Base-by-base conservation (phyloP, 1,284 basidiomycete species). In the Cutaneotrichosporon cavernicola region DNA sequence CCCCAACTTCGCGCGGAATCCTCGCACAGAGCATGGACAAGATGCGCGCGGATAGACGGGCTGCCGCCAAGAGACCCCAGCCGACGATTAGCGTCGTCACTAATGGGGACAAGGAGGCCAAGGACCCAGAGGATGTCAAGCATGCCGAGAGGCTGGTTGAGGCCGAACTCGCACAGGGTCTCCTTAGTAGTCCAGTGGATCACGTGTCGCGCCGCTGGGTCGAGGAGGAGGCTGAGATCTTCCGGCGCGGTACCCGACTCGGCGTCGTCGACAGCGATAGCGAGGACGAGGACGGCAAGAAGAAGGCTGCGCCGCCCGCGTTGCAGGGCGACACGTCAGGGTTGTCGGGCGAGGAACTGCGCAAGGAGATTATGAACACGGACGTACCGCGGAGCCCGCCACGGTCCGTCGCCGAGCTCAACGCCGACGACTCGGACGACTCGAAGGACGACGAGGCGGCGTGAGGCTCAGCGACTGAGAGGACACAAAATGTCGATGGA, bases 201-300 rank as follows among this genome's bases (percentile, higher is more conserved):
- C 59, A 72, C 70, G 60, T 90, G 88, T 47, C 84, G 86, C 69
- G 87, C 83, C 34, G 36, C 60, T 90, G 90, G 88, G 89, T 93
- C 0, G 89, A 88, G 69, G 91, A 93, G 73, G 91, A 92, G 73
- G 91, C 90, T 1, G 93, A 97, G 78, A 89, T 97, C 36, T 97
- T 97, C 82, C 84, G 93, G 58, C 93, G 93, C 75, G 92, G 93
- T 1, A 88, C 87, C 1, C 83, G 92, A 13, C 83, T 96, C 11
- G 88, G 89, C 0, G 88, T 89, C 5, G 90, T 89, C 67, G 91
- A 79, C 30, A 89, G 88, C 76, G 68, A 71, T 22, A 72, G 75
- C 13, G 78, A 78, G 72, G 90, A 93, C 86, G 90, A 92, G 68
- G 26, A 22, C 2, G 46, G 31, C 47, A 30, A 22, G 7, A n/a